A percentile compares a stretch with the other conserved stretches of the same genome.
Evolutionary conservation across 345 rosid species (phyloP).

Genomic region (Arabidopsis arenosa): DNA sequence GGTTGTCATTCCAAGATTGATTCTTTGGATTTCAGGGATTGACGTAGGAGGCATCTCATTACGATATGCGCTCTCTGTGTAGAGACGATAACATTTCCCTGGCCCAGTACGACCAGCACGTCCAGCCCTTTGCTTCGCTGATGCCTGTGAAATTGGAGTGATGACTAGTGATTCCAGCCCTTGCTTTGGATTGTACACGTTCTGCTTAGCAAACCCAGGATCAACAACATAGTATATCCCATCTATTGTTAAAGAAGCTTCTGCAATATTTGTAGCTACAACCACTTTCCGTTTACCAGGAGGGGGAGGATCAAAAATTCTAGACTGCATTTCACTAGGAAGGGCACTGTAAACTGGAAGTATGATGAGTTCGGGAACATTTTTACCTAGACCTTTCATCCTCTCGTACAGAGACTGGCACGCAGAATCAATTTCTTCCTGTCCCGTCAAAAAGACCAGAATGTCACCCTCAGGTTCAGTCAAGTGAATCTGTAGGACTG

Average conservation of each 20-base stretch:
- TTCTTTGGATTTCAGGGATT: constrained; percentile 91
- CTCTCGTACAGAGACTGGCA: constrained; percentile 75
- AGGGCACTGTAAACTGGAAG: constrained; percentile 87
- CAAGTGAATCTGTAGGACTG: constrained; percentile 82
- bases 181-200: constrained; percentile 80
- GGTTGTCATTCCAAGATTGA: constrained; percentile 71
- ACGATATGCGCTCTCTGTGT: constrained; percentile 79
- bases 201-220: constrained; percentile 86
- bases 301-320: constrained; percentile 86
- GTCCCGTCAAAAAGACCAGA: constrained; percentile 85
- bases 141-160: constrained; percentile 90
- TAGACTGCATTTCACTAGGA: constrained; percentile 90
- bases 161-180: constrained; percentile 79
- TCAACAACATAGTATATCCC: constrained; percentile 83
- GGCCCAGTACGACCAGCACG: constrained; percentile 94
- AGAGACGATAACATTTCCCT: constrained; percentile 80
- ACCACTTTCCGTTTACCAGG: constrained; percentile 85
- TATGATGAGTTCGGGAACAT: constrained; percentile 78
- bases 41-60: constrained; percentile 67
- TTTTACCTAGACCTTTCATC: constrained; percentile 73
- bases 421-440: constrained; percentile 86
- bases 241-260: constrained; percentile 81
- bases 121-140: constrained; percentile 85
- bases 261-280: constrained; percentile 87
- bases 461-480: constrained; percentile 91